phyloP scores from a whole-genome alignment of 2,329 filamentous ascomycete genomes.

The Epichloe typhina region DNA sequence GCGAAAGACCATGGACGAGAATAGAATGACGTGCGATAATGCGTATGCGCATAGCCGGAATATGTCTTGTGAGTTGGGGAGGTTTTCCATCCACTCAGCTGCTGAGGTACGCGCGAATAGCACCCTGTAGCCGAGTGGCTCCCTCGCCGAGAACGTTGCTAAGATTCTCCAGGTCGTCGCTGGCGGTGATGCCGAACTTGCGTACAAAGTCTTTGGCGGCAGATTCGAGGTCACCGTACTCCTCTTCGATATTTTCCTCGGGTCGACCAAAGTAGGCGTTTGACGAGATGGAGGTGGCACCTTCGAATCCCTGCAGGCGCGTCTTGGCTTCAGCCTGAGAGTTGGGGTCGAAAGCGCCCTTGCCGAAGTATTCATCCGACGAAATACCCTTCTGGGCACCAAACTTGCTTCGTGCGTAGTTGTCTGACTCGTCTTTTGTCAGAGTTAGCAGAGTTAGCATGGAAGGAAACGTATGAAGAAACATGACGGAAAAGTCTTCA shows the following conservation, averaged over 20 bases:
- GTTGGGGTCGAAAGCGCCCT: slow-evolving; percentile 69
- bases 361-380: slow-evolving; percentile 96
- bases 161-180: slow-evolving; percentile 89
- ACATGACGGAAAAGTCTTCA: too few relatives aligned
- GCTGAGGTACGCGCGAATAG: slow-evolving; percentile 51
- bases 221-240: slow-evolving; percentile 83
- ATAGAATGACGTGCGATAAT: too few relatives aligned
- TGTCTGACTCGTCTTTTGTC: slow-evolving; percentile 55
- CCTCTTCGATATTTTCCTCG: slow-evolving; percentile 67
- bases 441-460: neutral
- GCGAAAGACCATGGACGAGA: too few relatives aligned
- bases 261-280: slow-evolving; percentile 96
- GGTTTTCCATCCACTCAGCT: slow-evolving; percentile 25
- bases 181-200: slow-evolving; percentile 88
- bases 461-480: neutral
- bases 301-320: slow-evolving; percentile 83
- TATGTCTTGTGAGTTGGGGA: too few relatives aligned
- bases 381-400: slow-evolving; percentile 90
- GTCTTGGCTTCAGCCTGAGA: slow-evolving; percentile 76
- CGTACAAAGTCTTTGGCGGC: slow-evolving; percentile 93
- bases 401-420: slow-evolving; percentile 78
- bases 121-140: slow-evolving; percentile 68
- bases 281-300: slow-evolving; percentile 80
- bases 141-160: slow-evolving; percentile 74
- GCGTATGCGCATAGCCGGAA: too few relatives aligned